Base-by-base conservation (phyloP, 1,284 basidiomycete genomes). In the Microbotryum violaceum region DNA sequence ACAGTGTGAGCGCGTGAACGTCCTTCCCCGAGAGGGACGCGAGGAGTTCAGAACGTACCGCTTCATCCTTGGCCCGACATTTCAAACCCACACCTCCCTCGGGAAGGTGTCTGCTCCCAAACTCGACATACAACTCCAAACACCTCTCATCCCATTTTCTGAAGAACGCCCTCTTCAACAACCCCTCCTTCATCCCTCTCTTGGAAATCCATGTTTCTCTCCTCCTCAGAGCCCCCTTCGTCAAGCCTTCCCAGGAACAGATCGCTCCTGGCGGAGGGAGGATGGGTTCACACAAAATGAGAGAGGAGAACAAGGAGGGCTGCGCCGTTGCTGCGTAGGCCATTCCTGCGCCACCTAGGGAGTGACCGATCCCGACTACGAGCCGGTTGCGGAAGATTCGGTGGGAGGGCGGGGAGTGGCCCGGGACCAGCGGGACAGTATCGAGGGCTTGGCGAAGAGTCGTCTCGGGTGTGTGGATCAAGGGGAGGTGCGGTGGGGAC, bases 211-310 rank as follows among this genome's bases (percentile, higher is more conserved):
- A 72, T 20, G 37, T 52, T 42, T 69, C 63, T 49, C 59, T 54
- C 42, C 70, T 46, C 7, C 62, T 56, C 7, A 72, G 48, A 16
- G 70, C 70, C 2, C 67, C 66, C 6, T 33, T 49, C 23, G 66
- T 60, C 14, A 70, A 54, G 3, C 8, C 25, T 69, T 62, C 51
- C 73, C 64, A 62, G 66, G 47, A 78, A 74, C 60, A 23, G 9
- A 37, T 48, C 33, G 21, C 37, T 47, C 63, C 48, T 31, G 56
- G 27, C 64, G 77, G 76, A 5, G 78, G 65, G 44, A 90, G 82
- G 58, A 89, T 80, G 0, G 93, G 90, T 73, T 97, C 92, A 29
- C 93, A 76, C 10, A 93, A 80, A 49, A 91, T 78, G 42, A 94
- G 75, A 0, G 82, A 81, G 20, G 83, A 79, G 75, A 92, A 90